Percentiles rank a stretch among this genome's conserved stretches.
These are phyloP conservation scores for Ocimum tenuiflorum DNA, from an alignment of 257 asterid species.

Conservation along the genomic window DNA sequence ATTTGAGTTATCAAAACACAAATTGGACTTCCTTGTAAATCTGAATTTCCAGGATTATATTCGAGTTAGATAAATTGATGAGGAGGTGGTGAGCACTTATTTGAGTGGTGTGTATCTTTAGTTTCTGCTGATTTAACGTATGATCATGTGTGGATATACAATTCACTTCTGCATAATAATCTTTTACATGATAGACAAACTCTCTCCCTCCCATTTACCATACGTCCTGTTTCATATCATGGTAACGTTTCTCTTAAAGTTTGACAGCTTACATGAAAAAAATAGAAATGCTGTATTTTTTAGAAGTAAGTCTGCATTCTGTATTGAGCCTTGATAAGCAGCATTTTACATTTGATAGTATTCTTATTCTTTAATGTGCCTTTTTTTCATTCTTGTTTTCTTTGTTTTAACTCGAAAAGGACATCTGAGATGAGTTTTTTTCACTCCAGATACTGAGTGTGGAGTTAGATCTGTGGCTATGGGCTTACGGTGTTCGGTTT, in stretches of 20 bases:
- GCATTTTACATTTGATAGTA: neutral
- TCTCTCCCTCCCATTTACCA: no score
- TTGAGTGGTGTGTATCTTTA: neutral
- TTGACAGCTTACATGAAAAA: neutral
- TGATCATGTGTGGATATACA: neutral
- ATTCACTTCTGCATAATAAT: neutral
- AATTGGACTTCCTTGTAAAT: neutral
- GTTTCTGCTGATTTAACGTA: neutral
- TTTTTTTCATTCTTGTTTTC: no score
- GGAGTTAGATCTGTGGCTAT: conserved; percentile 93
- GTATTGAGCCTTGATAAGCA: neutral
- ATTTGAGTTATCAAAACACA: neutral
- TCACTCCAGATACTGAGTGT: conserved; percentile 75
- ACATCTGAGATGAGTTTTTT: conserved; percentile 14
- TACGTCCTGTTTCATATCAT: neutral
- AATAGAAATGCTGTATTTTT: neutral
- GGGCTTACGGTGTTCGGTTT: conserved; percentile 68
- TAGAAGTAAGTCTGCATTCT: neutral
- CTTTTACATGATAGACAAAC: no score
- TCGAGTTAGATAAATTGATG: neutral
- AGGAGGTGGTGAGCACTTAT: neutral
- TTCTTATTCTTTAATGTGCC: neutral
- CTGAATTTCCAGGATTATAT: neutral
- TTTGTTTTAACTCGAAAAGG: neutral
- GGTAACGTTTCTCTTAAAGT: neutral